Conservation (phyloP, 1,139 yeast genomes). For the Kodamaea plutei region DNA sequence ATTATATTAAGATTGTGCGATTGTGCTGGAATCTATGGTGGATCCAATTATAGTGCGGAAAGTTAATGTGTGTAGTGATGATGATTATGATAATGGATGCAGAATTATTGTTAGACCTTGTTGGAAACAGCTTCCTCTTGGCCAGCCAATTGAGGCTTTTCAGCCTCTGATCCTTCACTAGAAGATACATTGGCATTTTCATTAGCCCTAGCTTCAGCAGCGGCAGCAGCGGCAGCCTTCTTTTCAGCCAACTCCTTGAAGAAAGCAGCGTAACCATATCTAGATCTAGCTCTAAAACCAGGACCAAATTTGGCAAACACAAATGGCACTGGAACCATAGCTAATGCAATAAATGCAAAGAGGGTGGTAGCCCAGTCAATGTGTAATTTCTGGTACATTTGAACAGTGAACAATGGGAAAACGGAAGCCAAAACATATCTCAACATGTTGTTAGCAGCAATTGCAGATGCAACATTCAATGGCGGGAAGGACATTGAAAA, state of each 20-base stretch:
- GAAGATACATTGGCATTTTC: not conserved
- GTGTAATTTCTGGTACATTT: slow-evolving; percentile 37
- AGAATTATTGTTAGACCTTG: slow-evolving; percentile 9
- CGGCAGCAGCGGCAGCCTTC: slow-evolving; percentile 10
- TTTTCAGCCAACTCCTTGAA: slow-evolving; percentile 26
- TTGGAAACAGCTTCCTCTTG: slow-evolving; percentile 7
- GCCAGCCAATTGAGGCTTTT: too few relatives aligned
- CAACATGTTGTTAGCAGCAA: slow-evolving; percentile 74
- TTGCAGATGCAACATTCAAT: slow-evolving; percentile 64
- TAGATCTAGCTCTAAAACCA: slow-evolving; percentile 17
- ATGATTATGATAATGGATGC: too few relatives aligned
- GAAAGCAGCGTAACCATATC: slow-evolving; percentile 50
- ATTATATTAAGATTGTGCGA: too few relatives aligned
- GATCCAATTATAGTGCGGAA: too few relatives aligned
- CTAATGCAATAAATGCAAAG: slow-evolving; percentile 23
- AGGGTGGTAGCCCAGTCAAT: slow-evolving; percentile 27
- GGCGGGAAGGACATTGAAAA: slow-evolving; percentile 77
- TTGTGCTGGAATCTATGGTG: too few relatives aligned
- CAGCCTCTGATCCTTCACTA: slow-evolving; percentile 1
- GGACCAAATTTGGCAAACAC: slow-evolving; percentile 19
- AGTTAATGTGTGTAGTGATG: too few relatives aligned
- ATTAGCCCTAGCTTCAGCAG: slow-evolving; percentile 2
- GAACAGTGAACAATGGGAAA: slow-evolving; percentile 44
- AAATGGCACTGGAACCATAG: slow-evolving; percentile 26
- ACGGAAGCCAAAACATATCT: slow-evolving; percentile 66